These are phyloP conservation scores for Chalciporus pseudorubinellus DNA, from an alignment of 768 basidiomycete species.

Conservation along the genomic window DNA sequence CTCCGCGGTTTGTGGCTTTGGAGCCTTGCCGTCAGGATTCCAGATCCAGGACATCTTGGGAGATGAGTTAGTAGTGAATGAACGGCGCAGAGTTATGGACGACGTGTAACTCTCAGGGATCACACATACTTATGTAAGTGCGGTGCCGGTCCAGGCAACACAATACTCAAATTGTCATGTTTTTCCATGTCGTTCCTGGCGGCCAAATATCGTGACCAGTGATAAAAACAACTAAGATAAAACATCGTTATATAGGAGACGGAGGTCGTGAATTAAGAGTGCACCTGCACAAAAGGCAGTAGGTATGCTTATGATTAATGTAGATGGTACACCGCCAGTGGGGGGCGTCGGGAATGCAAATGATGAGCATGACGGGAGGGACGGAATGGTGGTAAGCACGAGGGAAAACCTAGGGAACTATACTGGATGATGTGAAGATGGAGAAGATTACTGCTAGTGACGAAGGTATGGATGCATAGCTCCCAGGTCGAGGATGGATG, in stretches of 20 bases:
- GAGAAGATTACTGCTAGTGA: conserved; percentile 31
- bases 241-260: conserved; percentile 23
- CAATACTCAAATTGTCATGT: no score
- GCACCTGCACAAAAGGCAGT: conserved; percentile 31
- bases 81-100: background rate
- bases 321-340: conserved; percentile 34
- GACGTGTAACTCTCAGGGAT: background rate
- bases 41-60: conserved; percentile 64
- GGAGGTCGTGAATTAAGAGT: conserved; percentile 25
- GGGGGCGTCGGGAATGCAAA: conserved; percentile 28
- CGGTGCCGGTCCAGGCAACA: no score
- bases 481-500: conserved; percentile 18
- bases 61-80: background rate
- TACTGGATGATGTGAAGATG: conserved; percentile 29
- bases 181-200: no score
- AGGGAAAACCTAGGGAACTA: conserved; percentile 22
- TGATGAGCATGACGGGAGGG: conserved; percentile 19
- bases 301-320: conserved; percentile 34
- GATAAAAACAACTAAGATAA: conserved; percentile 13
- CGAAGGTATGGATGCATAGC: conserved; percentile 28
- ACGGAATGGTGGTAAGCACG: conserved; percentile 28
- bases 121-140: no score
- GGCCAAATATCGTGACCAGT: background rate
- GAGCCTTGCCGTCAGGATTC: conserved; percentile 40
- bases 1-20: conserved; percentile 39